Evolutionary conservation across 495 filamentous ascomycete genomes (phyloP).

Genomic region (Lentithecium fluviatile): DNA sequence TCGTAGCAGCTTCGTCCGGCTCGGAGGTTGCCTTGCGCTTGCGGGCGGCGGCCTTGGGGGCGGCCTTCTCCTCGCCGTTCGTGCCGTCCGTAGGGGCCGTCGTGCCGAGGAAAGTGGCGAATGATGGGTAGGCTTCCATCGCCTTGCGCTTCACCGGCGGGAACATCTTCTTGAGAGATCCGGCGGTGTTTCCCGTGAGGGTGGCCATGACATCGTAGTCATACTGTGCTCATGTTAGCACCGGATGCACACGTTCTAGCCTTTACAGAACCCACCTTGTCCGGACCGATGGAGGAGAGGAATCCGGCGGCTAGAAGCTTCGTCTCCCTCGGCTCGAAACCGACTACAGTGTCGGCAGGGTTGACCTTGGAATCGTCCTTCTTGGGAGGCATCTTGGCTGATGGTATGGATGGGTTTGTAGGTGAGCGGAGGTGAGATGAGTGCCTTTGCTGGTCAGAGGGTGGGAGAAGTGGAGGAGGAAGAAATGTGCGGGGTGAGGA

Average conservation of each 20-base stretch:
- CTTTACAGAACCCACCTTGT: constrained; percentile 15
- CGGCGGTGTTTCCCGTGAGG: constrained; percentile 21
- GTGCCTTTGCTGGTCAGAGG: not conserved
- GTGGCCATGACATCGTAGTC: constrained; percentile 28
- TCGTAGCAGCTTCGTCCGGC: not conserved
- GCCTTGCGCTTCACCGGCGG: constrained; percentile 23
- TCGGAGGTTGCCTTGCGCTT: constrained; percentile 1
- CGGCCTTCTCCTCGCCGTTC: not conserved
- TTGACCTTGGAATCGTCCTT: constrained; percentile 11
- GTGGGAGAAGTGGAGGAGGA: too few relatives aligned
- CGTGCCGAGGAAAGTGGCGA: constrained; percentile 14
- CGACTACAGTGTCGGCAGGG: not conserved
- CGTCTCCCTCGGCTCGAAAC: constrained; percentile 22
- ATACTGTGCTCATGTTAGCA: not conserved
- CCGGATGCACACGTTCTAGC: not conserved
- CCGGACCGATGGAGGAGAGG: constrained; percentile 9
- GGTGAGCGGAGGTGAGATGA: not conserved
- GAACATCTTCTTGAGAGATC: constrained; percentile 27
- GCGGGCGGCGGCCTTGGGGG: not conserved
- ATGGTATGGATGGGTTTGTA: not conserved
- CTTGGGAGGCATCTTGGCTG: constrained; percentile 23
- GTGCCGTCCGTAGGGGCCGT: not conserved
- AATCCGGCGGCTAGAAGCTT: constrained; percentile 20
- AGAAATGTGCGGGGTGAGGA: too few relatives aligned
- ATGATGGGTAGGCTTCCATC: constrained; percentile 6